phyloP scores from a whole-genome alignment of 108 stramenopile species.

The Nannochloropsis oceanica region DNA sequence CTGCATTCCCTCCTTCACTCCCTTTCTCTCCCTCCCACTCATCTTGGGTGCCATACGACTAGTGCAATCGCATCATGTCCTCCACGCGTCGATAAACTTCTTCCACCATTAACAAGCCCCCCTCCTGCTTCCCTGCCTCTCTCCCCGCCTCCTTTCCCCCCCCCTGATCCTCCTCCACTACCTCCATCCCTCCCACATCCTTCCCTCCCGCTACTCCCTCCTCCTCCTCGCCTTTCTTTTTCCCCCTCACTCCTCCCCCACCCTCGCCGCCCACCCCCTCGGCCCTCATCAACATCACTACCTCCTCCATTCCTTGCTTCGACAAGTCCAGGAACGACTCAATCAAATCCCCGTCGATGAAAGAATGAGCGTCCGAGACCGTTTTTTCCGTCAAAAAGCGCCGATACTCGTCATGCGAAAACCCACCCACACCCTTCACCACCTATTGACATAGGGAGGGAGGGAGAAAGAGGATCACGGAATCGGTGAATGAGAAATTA shows the following conservation, averaged over 20 bases:
- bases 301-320: slow-evolving; percentile 22
- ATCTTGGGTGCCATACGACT: neutral
- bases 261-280: neutral
- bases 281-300: slow-evolving; percentile 12
- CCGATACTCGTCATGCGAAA: slow-evolving; percentile 65
- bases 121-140: neutral
- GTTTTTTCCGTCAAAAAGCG: slow-evolving; percentile 53
- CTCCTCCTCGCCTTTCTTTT: too few species aligned
- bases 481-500: neutral
- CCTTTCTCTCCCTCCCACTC: too few species aligned
- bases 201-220: too few species aligned
- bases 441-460: neutral
- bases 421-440: slow-evolving; percentile 65
- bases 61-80: slow-evolving; percentile 23
- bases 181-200: neutral
- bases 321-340: slow-evolving; percentile 84
- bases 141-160: neutral
- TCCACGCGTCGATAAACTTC: slow-evolving; percentile 6
- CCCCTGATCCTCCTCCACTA: neutral
- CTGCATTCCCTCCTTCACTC: too few species aligned
- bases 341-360: slow-evolving; percentile 87
- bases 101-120: neutral
- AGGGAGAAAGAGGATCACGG: neutral
- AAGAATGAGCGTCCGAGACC: slow-evolving; percentile 49
- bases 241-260: too few species aligned